phyloP scores from a whole-genome alignment of 495 filamentous ascomycete species.

The Glutinoglossum americanum region DNA sequence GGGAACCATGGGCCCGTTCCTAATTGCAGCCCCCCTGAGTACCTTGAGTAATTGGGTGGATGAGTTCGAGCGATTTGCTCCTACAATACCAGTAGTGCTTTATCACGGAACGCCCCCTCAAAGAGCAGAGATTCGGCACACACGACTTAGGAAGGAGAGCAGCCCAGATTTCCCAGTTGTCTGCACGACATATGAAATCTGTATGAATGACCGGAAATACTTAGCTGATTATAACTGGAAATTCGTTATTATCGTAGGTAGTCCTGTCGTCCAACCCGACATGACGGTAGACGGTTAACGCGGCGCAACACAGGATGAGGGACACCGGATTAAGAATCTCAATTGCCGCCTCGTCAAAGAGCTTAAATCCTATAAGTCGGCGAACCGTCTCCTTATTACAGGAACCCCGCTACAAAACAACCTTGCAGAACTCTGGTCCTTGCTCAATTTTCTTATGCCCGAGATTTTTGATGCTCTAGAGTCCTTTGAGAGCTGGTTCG shows the following conservation, averaged over 20 bases:
- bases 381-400: constrained; percentile 78
- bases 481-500: constrained; percentile 86
- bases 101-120: constrained; percentile 71
- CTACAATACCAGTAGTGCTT: constrained; percentile 61
- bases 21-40: constrained; percentile 77
- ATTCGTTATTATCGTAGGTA: constrained; percentile 77
- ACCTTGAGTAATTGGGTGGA: constrained; percentile 94
- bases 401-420: constrained; percentile 95
- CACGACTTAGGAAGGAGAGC: constrained; percentile 36
- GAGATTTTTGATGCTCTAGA: constrained; percentile 78
- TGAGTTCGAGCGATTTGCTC: constrained; percentile 80
- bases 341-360: constrained; percentile 81
- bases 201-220: constrained; percentile 67
- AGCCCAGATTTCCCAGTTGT: constrained; percentile 65
- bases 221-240: constrained; percentile 75
- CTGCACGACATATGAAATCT: constrained; percentile 87
- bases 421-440: constrained; percentile 81
- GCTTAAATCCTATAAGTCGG: constrained; percentile 66
- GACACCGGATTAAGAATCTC: constrained; percentile 92
- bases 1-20: constrained; percentile 65
- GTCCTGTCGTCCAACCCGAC: neutral
- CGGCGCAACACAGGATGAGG: constrained; percentile 45
- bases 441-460: constrained; percentile 83
- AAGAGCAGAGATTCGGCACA: constrained; percentile 46
- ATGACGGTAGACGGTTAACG: neutral